Evolutionary conservation across 2,329 filamentous ascomycete species (phyloP).

Genomic region (Neonectria hederae): DNA sequence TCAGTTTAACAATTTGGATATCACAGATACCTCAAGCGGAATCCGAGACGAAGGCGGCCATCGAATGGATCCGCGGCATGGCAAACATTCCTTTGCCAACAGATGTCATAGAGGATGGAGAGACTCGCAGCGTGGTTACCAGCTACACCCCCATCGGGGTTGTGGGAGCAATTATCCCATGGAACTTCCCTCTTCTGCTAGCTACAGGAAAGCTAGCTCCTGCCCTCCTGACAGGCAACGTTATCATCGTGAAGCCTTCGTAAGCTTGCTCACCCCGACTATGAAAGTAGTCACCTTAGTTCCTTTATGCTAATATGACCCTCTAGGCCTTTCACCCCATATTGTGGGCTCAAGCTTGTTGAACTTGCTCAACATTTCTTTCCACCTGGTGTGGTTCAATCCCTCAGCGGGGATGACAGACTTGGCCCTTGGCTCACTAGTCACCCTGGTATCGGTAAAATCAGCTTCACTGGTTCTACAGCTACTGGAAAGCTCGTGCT

Average conservation of each 20-base stretch:
- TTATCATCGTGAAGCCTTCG: conserved; percentile 66
- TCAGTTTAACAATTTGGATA: background rate
- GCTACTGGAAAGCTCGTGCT: conserved; percentile 70
- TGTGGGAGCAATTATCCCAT: conserved; percentile 59
- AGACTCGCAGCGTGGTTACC: conserved; percentile 41
- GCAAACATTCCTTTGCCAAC: conserved; percentile 35
- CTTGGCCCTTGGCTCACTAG: conserved; percentile 67
- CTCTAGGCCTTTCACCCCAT: conserved; percentile 61
- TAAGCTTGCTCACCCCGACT: background rate
- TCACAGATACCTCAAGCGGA: background rate
- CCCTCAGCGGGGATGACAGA: conserved; percentile 66
- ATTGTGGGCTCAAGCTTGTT: conserved; percentile 65
- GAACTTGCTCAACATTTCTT: conserved; percentile 67
- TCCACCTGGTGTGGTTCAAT: conserved; percentile 70
- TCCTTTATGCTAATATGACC: no score
- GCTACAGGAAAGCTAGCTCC: conserved; percentile 64
- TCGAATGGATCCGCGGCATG: background rate
- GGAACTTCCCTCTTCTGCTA: conserved; percentile 65
- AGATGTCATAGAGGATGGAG: conserved; percentile 51
- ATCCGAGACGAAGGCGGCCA: background rate
- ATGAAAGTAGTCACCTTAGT: background rate
- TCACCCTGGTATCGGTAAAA: conserved; percentile 69
- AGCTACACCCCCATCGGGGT: conserved; percentile 54
- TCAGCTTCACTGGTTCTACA: conserved; percentile 71
- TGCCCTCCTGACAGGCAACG: conserved; percentile 65